Percentiles rank a stretch among this genome's conserved stretches.
phyloP scores from a whole-genome alignment of 176 grass and related monocot species.

The Zea luxurians region DNA sequence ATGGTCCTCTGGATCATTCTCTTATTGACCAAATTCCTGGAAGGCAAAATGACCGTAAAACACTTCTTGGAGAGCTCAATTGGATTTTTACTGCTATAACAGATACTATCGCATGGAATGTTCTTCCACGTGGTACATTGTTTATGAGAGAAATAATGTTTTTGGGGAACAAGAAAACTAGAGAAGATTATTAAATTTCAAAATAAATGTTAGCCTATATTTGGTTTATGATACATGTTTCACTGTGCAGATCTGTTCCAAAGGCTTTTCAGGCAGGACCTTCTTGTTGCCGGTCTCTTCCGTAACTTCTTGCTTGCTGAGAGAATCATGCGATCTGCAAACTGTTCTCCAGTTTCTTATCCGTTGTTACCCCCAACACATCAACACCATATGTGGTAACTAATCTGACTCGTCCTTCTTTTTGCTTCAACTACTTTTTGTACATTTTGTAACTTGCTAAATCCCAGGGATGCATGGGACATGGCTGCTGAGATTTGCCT shows the following conservation, averaged over 20 bases:
- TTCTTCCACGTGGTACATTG: constrained; percentile 82
- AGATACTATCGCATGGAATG: constrained; percentile 98
- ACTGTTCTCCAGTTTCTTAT: constrained; percentile 89
- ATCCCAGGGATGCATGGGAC: constrained; percentile 95
- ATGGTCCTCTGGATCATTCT: constrained; percentile 60
- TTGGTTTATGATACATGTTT: constrained; percentile 41
- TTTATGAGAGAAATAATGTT: neutral
- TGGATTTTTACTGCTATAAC: constrained; percentile 99
- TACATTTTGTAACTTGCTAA: constrained; percentile 32
- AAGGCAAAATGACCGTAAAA: constrained; percentile 97
- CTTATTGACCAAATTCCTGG: constrained; percentile 93
- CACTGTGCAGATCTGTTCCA: constrained; percentile 84
- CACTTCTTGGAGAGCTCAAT: constrained; percentile 95
- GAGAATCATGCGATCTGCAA: constrained; percentile 95
- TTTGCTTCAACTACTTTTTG: constrained; percentile 12
- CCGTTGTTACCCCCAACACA: constrained; percentile 80
- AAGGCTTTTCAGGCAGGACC: constrained; percentile 95
- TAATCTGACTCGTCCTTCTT: constrained; percentile 18
- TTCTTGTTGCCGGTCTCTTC: constrained; percentile 95
- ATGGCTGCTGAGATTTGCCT: constrained; percentile 99
- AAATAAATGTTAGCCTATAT: constrained; percentile 20
- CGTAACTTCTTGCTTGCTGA: constrained; percentile 98
- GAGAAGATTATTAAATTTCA: constrained; percentile 10
- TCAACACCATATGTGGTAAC: constrained; percentile 99
- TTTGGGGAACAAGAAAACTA: neutral